A percentile compares a stretch with the other conserved stretches of the same genome.
phyloP scores from a whole-genome alignment of 495 filamentous ascomycete species.

The Aspergillus bridgeri region DNA sequence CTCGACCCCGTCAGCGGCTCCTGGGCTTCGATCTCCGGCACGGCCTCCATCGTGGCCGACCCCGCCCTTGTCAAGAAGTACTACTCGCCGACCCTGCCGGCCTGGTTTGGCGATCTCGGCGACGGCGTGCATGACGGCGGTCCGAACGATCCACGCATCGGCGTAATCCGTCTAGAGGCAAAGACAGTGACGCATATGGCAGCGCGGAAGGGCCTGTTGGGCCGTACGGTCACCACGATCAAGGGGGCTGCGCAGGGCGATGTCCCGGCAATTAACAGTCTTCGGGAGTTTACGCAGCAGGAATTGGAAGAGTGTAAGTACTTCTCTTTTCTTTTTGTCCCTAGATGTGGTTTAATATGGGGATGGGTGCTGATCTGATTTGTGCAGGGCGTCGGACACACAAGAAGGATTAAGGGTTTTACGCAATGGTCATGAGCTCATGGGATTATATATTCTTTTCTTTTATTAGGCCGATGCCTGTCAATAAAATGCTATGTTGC shows the following conservation, averaged over 20 bases:
- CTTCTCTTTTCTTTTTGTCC: slow-evolving; percentile 5
- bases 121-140: slow-evolving; percentile 85
- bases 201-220: slow-evolving; percentile 44
- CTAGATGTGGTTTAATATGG: slow-evolving; percentile 4
- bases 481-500: background rate
- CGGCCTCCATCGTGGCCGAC: slow-evolving; percentile 64
- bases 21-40: slow-evolving; percentile 81
- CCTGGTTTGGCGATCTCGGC: slow-evolving; percentile 88
- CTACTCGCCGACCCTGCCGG: slow-evolving; percentile 72
- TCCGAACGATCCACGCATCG: slow-evolving; percentile 75
- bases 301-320: slow-evolving; percentile 55
- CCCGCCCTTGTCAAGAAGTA: slow-evolving; percentile 66
- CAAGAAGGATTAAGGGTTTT: background rate
- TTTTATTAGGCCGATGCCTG: background rate
- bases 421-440: slow-evolving; percentile 1
- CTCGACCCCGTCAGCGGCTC: slow-evolving; percentile 63
- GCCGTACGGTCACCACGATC: slow-evolving; percentile 64
- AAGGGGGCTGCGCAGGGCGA: slow-evolving; percentile 73
- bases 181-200: slow-evolving; percentile 46
- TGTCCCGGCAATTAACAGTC: slow-evolving; percentile 68
- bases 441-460: background rate
- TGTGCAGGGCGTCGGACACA: slow-evolving; percentile 34
- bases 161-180: slow-evolving; percentile 46
- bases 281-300: slow-evolving; percentile 68
- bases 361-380: slow-evolving; percentile 8